Base-by-base conservation (phyloP, 345 rosid species). In the Linum tenue region DNA sequence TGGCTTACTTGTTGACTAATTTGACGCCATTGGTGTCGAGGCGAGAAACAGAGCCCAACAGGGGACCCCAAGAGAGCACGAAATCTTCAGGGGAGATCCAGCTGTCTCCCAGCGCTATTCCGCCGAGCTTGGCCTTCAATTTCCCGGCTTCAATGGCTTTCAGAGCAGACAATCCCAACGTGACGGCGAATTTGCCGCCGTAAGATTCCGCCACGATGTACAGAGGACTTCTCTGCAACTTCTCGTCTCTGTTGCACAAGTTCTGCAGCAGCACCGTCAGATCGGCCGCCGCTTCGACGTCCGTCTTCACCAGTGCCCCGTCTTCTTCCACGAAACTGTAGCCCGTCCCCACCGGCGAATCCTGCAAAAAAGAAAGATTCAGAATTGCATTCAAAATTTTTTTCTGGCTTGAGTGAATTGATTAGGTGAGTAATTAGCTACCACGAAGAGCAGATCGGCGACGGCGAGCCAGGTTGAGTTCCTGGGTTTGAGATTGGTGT, bases 11-110 rank as follows among this genome's bases (percentile, higher is more conserved):
- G 66, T 79, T 88, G 56, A 91, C 82, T 58, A 48, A 65, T 5
- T 73, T 57, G 56, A 78, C 59, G 2, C 90, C 98, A 43, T 74
- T 85, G 43, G 65, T 51, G 53, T 90, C 97, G 16, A 92, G 76
- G 67, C 97, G 73, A 0, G 98, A 90, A 3, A 92, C 78, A 67
- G 83, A 78, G 61, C 74, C 85, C 59, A 92, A 94, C 38, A 92
- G 86, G 76, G 97, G 97, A 59, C 86, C 96, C 98, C 98, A 92
- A 43, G 97, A 85, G 39, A 85, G 67, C 76, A 88, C 97, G 80
- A 81, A 91, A 78, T 91, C 96, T 77, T 89, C 95, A 3, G 96
- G 98, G 57, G 98, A 91, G 67, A 91, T 91, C 98, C 98, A 89
- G 72, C 85, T 82, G 69, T 91, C 85, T 63, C 98, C 98, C 72